Evolutionary conservation across 306 rosid species (phyloP).

Genomic region (Corylus heterophylla): DNA sequence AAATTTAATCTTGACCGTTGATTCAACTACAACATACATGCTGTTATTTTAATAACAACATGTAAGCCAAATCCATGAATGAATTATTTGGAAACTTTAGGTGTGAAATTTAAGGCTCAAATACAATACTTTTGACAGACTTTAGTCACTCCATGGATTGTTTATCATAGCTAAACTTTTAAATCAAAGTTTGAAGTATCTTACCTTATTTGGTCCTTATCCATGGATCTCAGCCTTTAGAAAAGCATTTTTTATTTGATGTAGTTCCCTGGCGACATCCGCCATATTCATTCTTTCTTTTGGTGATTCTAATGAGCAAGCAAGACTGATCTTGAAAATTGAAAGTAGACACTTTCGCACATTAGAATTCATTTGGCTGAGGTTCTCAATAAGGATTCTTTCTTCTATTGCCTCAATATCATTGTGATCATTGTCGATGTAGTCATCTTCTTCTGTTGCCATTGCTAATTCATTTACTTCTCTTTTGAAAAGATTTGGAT

Average conservation of each 20-base stretch:
- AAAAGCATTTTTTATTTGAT: constrained; percentile 18
- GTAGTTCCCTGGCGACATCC: constrained; percentile 8
- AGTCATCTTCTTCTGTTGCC: background rate
- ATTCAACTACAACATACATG: too few relatives aligned
- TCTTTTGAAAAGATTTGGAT: constrained; percentile 26
- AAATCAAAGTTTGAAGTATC: background rate
- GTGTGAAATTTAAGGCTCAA: too few relatives aligned
- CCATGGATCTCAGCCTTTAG: background rate
- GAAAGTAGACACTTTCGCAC: constrained; percentile 25
- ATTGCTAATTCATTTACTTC: constrained; percentile 3
- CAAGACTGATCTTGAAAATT: constrained; percentile 10
- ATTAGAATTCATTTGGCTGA: background rate
- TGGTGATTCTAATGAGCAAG: constrained; percentile 31
- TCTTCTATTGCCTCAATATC: background rate
- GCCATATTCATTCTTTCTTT: constrained; percentile 30
- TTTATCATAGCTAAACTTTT: background rate
- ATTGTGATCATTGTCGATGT: background rate
- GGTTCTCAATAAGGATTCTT: background rate
- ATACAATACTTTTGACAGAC: too few relatives aligned
- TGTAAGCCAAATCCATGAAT: too few relatives aligned
- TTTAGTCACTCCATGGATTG: background rate
- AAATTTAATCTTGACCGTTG: too few relatives aligned
- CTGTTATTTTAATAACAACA: too few relatives aligned
- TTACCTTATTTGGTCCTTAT: background rate
- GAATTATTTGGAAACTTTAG: too few relatives aligned